Conservation (phyloP, 345 rosid species). For the Euphorbia lathyris region DNA sequence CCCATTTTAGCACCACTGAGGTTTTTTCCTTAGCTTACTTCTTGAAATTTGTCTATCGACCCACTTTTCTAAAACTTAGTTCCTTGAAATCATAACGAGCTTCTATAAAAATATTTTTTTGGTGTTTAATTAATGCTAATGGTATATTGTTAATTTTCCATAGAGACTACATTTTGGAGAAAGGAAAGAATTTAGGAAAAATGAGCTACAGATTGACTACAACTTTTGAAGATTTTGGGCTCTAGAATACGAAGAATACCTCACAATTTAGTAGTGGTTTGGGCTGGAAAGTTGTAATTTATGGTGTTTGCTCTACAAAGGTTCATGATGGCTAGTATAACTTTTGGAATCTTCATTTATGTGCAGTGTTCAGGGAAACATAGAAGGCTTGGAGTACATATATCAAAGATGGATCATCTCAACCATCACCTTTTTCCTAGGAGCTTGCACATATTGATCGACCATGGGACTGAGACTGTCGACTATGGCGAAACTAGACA, state of each 20-base stretch:
- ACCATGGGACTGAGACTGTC: no score
- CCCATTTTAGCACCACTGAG: background rate
- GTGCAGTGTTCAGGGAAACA: slow-evolving; percentile 94
- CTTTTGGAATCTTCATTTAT: slow-evolving; percentile 94
- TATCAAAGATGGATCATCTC: slow-evolving; percentile 64
- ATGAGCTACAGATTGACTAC: background rate
- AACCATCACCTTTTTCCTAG: no score
- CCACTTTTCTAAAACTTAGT: no score
- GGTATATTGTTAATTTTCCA: background rate
- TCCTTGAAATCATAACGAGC: no score
- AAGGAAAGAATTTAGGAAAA: background rate
- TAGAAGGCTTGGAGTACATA: slow-evolving; percentile 93
- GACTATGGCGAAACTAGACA: no score
- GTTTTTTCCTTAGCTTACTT: background rate
- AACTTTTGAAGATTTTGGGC: background rate
- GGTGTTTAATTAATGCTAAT: no score
- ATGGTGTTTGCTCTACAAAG: slow-evolving; percentile 48
- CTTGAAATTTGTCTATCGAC: background rate
- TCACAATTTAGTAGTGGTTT: no score
- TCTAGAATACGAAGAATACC: background rate
- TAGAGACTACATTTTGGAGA: background rate
- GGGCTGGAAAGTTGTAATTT: slow-evolving; percentile 2
- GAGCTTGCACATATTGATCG: no score
- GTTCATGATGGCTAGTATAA: slow-evolving; percentile 94
- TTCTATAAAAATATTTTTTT: no score